Base-by-base conservation (phyloP, 305 asterid species). In the Euphrasia arctica region DNA sequence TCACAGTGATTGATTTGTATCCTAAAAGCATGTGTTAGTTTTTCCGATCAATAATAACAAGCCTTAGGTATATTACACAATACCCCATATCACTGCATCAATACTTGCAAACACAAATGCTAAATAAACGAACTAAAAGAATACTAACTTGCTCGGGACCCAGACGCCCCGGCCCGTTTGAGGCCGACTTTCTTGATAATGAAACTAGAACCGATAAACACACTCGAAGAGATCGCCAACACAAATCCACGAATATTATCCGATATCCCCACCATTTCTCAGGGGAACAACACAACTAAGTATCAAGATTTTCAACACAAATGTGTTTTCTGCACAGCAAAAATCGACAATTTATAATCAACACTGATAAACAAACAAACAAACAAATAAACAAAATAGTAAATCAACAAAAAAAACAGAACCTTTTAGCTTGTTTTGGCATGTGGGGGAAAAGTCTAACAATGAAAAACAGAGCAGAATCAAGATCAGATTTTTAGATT, bases 171-270 rank as follows among this genome's bases (percentile, higher is more conserved):
- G 3, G 96, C 90, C 49, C 62, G 85, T 60, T 74, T 77, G 28
- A 89, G 86, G 64, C 96, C 96, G 63, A 77, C 83, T 60, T 89
- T 89, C 89, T 89, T 89, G 8, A 89, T 73, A 66, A 89, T 85
- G 78, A 80, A 89, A 73, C 96, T 89, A 5, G 89, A 84, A 50
- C 96, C 96, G 29, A 89, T 89, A 58, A 89, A 89, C 58, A 89
- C 31, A 72, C 96, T 86, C 1, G 96, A 89, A 18, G 89, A 84
- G 5, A 89, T 70, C 13, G 96, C 96, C 74, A 89, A 76, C 64
- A 77, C 57, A 48, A 89, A 71, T n/a, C 96, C 95, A 56, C 76
- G 85, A 12, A 81, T 75, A 70, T 89, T 89, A 65, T 86, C 92
- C 57, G 90, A 77, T 14, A 70, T 60, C 63, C 93, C 95, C 78